Evolutionary conservation across 495 filamentous ascomycete genomes (phyloP).

Genomic region (Aspergillus cristatus): DNA sequence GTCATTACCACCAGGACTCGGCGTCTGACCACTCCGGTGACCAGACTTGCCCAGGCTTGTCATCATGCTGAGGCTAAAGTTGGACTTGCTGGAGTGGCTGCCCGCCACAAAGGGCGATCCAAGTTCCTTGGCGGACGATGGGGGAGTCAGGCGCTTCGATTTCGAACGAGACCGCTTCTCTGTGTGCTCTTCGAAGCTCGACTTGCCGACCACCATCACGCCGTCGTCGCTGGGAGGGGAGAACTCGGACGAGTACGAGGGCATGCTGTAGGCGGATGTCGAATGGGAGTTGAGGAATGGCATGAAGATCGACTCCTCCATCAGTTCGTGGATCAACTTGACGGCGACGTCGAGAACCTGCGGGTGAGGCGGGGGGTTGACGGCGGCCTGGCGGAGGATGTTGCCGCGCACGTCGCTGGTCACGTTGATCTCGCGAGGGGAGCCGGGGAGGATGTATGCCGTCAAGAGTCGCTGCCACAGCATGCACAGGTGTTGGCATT

Average conservation of each 20-base stretch:
- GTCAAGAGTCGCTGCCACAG: conserved; percentile 55
- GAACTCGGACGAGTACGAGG: conserved; percentile 21
- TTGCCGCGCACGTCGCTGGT: conserved; percentile 76
- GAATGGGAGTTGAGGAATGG: conserved; percentile 35
- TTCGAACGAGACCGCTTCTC: conserved; percentile 24
- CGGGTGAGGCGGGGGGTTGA: conserved; percentile 62
- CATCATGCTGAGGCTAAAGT: conserved; percentile 24
- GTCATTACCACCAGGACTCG: conserved; percentile 31
- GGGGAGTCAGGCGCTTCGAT: conserved; percentile 33
- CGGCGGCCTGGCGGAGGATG: conserved; percentile 55
- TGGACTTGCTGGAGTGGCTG: conserved; percentile 20
- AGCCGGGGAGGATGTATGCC: conserved; percentile 50
- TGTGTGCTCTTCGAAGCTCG: conserved; percentile 22
- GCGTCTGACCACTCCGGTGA: conserved; percentile 23
- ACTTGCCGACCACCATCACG: conserved; percentile 23
- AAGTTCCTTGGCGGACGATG: conserved; percentile 32
- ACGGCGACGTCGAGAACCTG: conserved; percentile 80
- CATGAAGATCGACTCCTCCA: conserved; percentile 82
- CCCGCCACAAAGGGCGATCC: conserved; percentile 14
- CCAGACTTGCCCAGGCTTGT: conserved; percentile 25
- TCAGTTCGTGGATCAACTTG: conserved; percentile 82
- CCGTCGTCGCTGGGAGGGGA: conserved; percentile 17
- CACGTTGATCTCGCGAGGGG: conserved; percentile 87
- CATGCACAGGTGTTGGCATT: conserved; percentile 62
- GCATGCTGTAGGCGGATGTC: conserved; percentile 21